Evolutionary conservation across 2,329 filamentous ascomycete genomes (phyloP).

Genomic region (Aspergillus alliaceus): DNA sequence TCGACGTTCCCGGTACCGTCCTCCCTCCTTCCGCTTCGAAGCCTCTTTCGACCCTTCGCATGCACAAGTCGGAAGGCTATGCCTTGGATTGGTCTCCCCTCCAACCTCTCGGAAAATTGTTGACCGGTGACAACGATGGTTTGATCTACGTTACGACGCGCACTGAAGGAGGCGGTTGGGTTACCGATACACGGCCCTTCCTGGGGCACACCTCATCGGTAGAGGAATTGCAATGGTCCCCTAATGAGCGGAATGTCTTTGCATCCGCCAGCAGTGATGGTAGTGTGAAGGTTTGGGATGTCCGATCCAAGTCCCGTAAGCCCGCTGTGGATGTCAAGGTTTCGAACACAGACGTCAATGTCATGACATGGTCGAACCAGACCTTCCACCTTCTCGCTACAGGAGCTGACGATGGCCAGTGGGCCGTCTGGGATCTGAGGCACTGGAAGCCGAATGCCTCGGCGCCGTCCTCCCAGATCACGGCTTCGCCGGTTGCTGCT

Average conservation of each 20-base stretch:
- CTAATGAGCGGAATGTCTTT: constrained; percentile 88
- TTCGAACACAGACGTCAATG: constrained; percentile 85
- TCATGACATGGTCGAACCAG: constrained; percentile 90
- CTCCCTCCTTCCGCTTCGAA: constrained; percentile 84
- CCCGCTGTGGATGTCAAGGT: constrained; percentile 86
- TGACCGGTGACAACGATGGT: constrained; percentile 90
- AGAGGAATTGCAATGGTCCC: constrained; percentile 96
- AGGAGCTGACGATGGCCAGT: constrained; percentile 88
- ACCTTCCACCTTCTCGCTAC: constrained; percentile 88
- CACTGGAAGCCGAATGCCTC: constrained; percentile 77
- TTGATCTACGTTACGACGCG: constrained; percentile 85
- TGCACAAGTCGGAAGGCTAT: constrained; percentile 93
- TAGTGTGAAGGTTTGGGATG: constrained; percentile 93
- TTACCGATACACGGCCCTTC: constrained; percentile 81
- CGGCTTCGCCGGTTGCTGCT: constrained; percentile 80
- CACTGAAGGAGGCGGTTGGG: constrained; percentile 84
- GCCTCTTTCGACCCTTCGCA: constrained; percentile 80
- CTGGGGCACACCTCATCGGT: constrained; percentile 80
- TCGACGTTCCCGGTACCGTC: constrained; percentile 82
- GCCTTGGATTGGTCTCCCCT: constrained; percentile 94
- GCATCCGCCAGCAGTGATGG: constrained; percentile 92
- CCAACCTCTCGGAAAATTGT: constrained; percentile 75
- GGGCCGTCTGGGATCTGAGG: constrained; percentile 94
- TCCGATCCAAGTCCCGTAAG: constrained; percentile 83
- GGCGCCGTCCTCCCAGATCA: constrained; percentile 48